Percentiles rank a stretch among this genome's conserved stretches.
Conservation (phyloP, 2,329 filamentous ascomycete species). For the Chaetothyriales sp. region DNA sequence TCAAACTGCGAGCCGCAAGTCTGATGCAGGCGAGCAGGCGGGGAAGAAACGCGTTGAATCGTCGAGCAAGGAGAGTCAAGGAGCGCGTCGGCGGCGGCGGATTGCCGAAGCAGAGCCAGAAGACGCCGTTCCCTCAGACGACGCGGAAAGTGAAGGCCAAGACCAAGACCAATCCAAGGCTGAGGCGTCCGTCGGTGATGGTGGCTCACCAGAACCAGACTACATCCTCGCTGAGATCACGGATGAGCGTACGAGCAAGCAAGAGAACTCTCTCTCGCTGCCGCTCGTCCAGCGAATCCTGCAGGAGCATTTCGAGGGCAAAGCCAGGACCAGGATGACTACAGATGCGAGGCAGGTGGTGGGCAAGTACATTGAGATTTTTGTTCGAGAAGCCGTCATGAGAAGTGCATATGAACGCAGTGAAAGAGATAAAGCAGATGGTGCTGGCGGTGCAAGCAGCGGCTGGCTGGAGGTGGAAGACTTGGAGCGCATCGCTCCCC, state of each 20-base stretch:
- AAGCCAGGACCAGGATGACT: slow-evolving; percentile 57
- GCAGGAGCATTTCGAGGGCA: slow-evolving; percentile 61
- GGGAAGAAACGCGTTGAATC: slow-evolving; percentile 8
- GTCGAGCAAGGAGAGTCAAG: slow-evolving; percentile 7
- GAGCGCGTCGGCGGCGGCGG: slow-evolving; percentile 3
- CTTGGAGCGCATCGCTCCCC: slow-evolving; percentile 73
- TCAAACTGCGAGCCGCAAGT: slow-evolving; percentile 6
- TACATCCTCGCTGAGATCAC: slow-evolving; percentile 35
- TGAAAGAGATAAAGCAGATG: slow-evolving; percentile 25
- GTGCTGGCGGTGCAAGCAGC: slow-evolving; percentile 17
- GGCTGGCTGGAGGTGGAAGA: slow-evolving; percentile 58
- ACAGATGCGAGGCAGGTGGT: slow-evolving; percentile 64
- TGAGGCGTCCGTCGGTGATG: slow-evolving; percentile 3
- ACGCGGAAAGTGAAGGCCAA: slow-evolving; percentile 1
- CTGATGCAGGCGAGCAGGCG: slow-evolving; percentile 10
- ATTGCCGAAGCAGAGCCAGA: slow-evolving; percentile 2
- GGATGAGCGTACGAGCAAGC: slow-evolving; percentile 4
- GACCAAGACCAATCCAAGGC: slow-evolving; percentile 4
- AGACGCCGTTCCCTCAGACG: slow-evolving; percentile 2
- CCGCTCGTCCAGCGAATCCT: slow-evolving; percentile 64
- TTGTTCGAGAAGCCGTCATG: slow-evolving; percentile 78
- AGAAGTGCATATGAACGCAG: slow-evolving; percentile 58
- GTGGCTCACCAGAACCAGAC: slow-evolving; percentile 27
- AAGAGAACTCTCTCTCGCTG: slow-evolving; percentile 44
- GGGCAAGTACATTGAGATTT: slow-evolving; percentile 78